Evolutionary conservation across 441 rosid genomes (phyloP), one percentile per base, ranked within the genome.

Genomic region (Adansonia grandidieri): DNA sequence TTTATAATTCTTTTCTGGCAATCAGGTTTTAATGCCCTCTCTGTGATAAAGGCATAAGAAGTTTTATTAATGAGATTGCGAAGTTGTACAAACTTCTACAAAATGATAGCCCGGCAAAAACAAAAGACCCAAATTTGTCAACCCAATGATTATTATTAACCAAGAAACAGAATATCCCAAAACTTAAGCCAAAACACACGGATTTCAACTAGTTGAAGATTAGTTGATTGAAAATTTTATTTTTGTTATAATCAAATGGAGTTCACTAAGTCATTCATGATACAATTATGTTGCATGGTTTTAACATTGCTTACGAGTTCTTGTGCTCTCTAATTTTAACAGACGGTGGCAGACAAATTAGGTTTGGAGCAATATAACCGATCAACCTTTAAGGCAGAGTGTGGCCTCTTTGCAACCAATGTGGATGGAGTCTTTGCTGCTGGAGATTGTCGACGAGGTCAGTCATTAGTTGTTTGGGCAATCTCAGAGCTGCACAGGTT

Each of bases 381-480:
- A 64, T 97, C 98, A 2, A 97, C 92, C 88, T 91, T 91, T 56
- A 93, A 93, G 85, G 99, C 99, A 1, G 98, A 95, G 40, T 97
- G 91, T 71, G 99, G 96, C n/a, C 91, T 93, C 44, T 95, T 92
- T 65, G 83, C 97, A 0, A 95, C 99, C 56, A 95, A 58, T 10
- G 91, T 90, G 17, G 96, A 92, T 44, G 97, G 99, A 2, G 87
- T 95, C 0, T 97, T 97, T 77, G 98, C 98, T 6, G 99, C 98
- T 11, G 99, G 99, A 63, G 99, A 97, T 82, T 97, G 99, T 82
- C 82, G 99, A 56, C 90, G 99, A 0, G 98, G 98, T 13, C 99
- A 97, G 85, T 97, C 99, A 51, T 85, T 97, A 37, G 99, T 97
- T 69, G 99, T 97, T 0, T 97, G 99, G 98, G 99, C 98, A 19